Percentiles rank a stretch among this genome's conserved stretches.
phyloP scores from a whole-genome alignment of 208 protist genomes.

The Polymyxa betae region DNA sequence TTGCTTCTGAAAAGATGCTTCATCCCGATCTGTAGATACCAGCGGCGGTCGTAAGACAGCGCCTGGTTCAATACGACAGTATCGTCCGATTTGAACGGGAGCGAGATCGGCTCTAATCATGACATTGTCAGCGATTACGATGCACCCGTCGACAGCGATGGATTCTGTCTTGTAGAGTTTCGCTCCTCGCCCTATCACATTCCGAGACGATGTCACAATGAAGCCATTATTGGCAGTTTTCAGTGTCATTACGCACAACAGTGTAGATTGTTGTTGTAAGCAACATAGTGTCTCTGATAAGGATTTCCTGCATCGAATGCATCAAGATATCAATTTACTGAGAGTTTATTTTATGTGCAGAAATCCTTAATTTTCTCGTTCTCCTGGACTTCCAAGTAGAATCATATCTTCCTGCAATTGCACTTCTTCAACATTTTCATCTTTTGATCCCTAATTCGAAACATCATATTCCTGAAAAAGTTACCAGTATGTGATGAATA shows the following conservation, averaged over 20 bases:
- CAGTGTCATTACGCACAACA: not conserved
- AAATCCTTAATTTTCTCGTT: not conserved
- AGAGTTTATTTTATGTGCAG: not conserved
- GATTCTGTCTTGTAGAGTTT: not conserved
- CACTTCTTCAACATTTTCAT: not conserved
- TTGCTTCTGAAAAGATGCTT: not conserved
- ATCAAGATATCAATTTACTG: too few relatives aligned
- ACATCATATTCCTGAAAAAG: not conserved
- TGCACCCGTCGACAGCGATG: not conserved
- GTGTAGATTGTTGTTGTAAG: too few relatives aligned
- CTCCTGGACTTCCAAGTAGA: not conserved
- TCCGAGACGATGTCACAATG: not conserved
- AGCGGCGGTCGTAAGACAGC: not conserved
- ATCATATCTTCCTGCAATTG: not conserved
- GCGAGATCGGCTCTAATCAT: not conserved
- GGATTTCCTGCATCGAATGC: too few relatives aligned
- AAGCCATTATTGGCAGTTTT: not conserved
- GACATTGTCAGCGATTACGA: not conserved
- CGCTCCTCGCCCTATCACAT: not conserved
- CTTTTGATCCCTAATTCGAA: not conserved
- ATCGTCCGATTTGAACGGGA: not conserved
- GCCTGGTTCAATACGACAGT: not conserved
- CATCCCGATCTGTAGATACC: not conserved
- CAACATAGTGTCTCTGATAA: too few relatives aligned
- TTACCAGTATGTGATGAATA: not conserved